Base-by-base conservation (phyloP, 1,284 basidiomycete genomes). In the Pulchroboletus neoregius region DNA sequence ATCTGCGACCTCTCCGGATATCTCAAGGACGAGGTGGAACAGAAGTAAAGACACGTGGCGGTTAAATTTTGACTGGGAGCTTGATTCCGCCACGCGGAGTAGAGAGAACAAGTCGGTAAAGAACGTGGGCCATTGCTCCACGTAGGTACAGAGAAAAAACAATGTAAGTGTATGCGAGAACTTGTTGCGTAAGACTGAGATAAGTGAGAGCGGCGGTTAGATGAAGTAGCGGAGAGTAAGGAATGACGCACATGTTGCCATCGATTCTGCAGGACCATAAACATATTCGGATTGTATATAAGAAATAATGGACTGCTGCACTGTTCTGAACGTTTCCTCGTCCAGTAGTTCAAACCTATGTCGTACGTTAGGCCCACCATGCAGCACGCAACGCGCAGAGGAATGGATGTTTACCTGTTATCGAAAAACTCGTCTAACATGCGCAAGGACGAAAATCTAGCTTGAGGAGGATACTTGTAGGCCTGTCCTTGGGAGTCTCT, bases 91-190 rank as follows among this genome's bases (percentile, higher is more conserved):
- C 31, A 80, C 76, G 38, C 74, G 83, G 57, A 92, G 81, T 65
- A 91, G 76, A 47, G 79, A 69, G 67, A 93, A 87, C 49, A 94
- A 69, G 66, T 91, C 81, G 55, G 75, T 68, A 72, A 93, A 88
- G 74, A 92, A 91, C 35, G 80, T 72, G 33, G 89, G 84, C 84
- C 89, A 91, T 67, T 85, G 84, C 38, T 83, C 78, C 52, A 83
- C 79, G 70, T 96, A 96, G 12, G 89, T 86, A 71, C 87, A 87
- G 41, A 98, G 79, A 71, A 99, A 95, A 67, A 99, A 84, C 48
- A 97, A 80, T 0, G 95, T 89, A 39, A 98, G 76, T n/a, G 94
- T 95, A 72, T 97, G 94, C 13, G 94, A 92, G 66, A 98, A 91
- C 70, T 99, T 99, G 78, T 99, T 99, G 63, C 94, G 84, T 49